Conservation (phyloP, 2,329 filamentous ascomycete genomes). For the Colletotrichum sp. region DNA sequence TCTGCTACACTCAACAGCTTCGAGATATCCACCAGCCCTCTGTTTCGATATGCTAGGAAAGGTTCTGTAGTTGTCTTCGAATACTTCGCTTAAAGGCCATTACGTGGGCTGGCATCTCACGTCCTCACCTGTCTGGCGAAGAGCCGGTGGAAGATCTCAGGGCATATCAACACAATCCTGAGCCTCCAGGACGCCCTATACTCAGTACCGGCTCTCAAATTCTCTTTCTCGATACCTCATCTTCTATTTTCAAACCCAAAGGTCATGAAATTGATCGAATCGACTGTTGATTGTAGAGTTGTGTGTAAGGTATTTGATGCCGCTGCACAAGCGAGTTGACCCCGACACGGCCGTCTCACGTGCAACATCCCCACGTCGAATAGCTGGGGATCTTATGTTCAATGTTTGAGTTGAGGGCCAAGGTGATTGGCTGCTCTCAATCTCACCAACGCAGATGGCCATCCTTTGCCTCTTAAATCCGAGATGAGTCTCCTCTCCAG, state of each 20-base stretch:
- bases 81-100: not conserved
- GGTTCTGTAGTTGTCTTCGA: not conserved
- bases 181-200: not conserved
- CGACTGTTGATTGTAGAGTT: not conserved
- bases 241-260: not conserved
- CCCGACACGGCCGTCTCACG: not conserved
- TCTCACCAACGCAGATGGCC: not conserved
- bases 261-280: not conserved
- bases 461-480: not conserved
- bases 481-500: not conserved
- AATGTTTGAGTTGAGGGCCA: not conserved
- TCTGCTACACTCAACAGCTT: not conserved
- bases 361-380: not conserved
- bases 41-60: accelerated
- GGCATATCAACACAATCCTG: not conserved
- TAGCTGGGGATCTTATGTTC: not conserved
- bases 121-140: not conserved
- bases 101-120: not conserved
- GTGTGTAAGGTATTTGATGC: not conserved
- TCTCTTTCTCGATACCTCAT: not conserved
- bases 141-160: not conserved
- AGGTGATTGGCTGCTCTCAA: not conserved
- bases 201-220: not conserved
- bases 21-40: not conserved
- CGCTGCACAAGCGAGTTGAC: not conserved